These are phyloP conservation scores for Aspergillus amoenus DNA, from an alignment of 2,329 filamentous ascomycete genomes.

Conservation along the genomic window DNA sequence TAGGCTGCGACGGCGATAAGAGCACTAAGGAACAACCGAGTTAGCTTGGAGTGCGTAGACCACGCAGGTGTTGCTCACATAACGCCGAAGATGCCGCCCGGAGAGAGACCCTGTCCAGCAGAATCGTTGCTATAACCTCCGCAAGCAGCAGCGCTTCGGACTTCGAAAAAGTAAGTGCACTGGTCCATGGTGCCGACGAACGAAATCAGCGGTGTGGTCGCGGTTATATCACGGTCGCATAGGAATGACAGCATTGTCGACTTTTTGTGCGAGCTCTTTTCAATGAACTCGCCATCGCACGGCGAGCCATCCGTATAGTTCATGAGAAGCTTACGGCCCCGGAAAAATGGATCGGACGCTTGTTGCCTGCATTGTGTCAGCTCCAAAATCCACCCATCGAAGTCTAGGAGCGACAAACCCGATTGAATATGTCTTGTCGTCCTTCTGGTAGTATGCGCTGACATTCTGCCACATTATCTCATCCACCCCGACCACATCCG, in stretches of 20 bases:
- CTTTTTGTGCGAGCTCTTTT: slow-evolving; percentile 49
- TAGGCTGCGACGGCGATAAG: slow-evolving; percentile 80
- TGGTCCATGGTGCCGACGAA: slow-evolving; percentile 89
- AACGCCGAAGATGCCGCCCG: slow-evolving; percentile 78
- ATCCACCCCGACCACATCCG: slow-evolving; percentile 48
- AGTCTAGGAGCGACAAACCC: slow-evolving; percentile 32
- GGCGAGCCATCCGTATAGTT: slow-evolving; percentile 77
- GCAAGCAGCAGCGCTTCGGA: slow-evolving; percentile 82
- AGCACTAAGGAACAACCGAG: slow-evolving; percentile 34
- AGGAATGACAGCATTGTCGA: slow-evolving; percentile 90
- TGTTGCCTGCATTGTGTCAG: slow-evolving; percentile 33
- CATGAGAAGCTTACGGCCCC: slow-evolving; percentile 64
- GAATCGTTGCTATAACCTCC: slow-evolving; percentile 60
- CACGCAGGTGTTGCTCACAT: slow-evolving; percentile 57
- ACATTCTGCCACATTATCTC: slow-evolving; percentile 45
- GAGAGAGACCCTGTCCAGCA: slow-evolving; percentile 61
- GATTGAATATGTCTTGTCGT: slow-evolving; percentile 46
- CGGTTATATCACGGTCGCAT: slow-evolving; percentile 79
- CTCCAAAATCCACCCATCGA: background rate
- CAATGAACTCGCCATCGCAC: slow-evolving; percentile 48
- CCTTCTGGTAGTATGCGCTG: slow-evolving; percentile 49
- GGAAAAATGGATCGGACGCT: slow-evolving; percentile 47
- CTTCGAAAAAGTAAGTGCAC: slow-evolving; percentile 94
- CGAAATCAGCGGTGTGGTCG: slow-evolving; percentile 67
- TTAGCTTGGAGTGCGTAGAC: background rate